Conservation (phyloP, 108 stramenopile species). For the Nitzschia sp. region DNA sequence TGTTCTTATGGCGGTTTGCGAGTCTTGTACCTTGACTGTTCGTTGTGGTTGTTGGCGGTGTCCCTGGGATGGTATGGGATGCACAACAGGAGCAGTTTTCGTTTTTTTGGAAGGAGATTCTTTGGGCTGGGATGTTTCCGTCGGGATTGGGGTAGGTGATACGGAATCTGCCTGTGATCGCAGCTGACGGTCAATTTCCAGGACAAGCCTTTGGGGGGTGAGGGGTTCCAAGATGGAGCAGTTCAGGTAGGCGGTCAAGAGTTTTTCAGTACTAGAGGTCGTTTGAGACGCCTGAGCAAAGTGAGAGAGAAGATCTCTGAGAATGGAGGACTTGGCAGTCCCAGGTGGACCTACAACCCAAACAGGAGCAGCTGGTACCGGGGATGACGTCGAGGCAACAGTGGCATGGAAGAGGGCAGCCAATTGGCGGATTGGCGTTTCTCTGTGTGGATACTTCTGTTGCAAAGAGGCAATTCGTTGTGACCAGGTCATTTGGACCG, state of each 20-base stretch:
- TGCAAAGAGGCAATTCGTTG: neutral
- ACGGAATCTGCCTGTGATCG: neutral
- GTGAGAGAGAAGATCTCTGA: conserved; percentile 43
- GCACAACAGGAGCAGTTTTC: neutral
- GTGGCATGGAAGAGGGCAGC: conserved; percentile 1
- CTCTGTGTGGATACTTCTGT: conserved; percentile 22
- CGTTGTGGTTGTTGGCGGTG: neutral
- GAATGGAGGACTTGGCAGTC: conserved; percentile 58
- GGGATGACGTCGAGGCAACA: neutral
- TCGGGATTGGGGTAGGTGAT: neutral
- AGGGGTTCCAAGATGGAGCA: conserved; percentile 47
- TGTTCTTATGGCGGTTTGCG: neutral
- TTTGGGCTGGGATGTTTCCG: neutral
- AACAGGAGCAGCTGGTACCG: conserved; percentile 54
- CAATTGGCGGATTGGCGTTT: conserved; percentile 22
- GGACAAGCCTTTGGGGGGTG: conserved; percentile 19
- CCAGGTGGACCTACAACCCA: conserved; percentile 57
- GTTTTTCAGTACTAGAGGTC: neutral
- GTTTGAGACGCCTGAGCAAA: conserved; percentile 12
- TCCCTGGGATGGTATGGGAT: neutral
- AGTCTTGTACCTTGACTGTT: neutral
- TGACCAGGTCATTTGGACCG: neutral
- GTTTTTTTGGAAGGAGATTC: neutral
- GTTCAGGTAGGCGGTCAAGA: conserved; percentile 57
- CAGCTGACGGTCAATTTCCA: conserved; percentile 22